These are phyloP conservation scores for Colletotrichum brevisporum DNA, from an alignment of 2,329 filamentous ascomycete species.

Conservation along the genomic window DNA sequence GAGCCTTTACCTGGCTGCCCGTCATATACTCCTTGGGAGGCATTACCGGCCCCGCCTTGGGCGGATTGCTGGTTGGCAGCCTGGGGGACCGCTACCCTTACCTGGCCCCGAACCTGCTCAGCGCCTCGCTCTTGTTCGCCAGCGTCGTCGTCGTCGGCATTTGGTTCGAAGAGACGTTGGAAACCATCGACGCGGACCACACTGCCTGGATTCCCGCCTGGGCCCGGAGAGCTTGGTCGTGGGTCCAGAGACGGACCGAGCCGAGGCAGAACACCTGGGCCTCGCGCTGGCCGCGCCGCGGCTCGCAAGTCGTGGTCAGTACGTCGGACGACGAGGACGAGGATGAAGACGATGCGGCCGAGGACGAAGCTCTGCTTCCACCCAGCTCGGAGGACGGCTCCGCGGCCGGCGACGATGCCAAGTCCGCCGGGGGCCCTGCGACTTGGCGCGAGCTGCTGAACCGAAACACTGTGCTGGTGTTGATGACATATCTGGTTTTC, in stretches of 20 bases:
- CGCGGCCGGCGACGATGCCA: conserved; percentile 63
- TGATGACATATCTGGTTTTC: conserved; percentile 91
- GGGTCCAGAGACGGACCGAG: conserved; percentile 45
- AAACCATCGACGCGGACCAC: conserved; percentile 57
- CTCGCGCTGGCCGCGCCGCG: conserved; percentile 53
- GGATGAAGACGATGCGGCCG: conserved; percentile 30
- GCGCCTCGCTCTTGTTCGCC: conserved; percentile 78
- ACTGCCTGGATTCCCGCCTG: conserved; percentile 51
- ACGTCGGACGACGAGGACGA: conserved; percentile 46
- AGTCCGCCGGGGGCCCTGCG: conserved; percentile 66
- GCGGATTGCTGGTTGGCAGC: conserved; percentile 82
- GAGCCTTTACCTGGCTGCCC: conserved; percentile 93
- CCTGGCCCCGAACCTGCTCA: conserved; percentile 85
- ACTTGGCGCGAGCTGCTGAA: conserved; percentile 76
- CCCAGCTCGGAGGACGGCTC: conserved; percentile 56
- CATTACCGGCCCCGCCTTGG: conserved; percentile 93
- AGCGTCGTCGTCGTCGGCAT: conserved; percentile 82
- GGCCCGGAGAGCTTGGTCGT: conserved; percentile 49
- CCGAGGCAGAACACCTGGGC: conserved; percentile 53
- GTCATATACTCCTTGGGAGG: conserved; percentile 96
- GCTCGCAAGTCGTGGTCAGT: conserved; percentile 38
- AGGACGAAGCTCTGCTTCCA: conserved; percentile 44
- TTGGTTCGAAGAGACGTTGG: conserved; percentile 89
- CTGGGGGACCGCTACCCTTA: conserved; percentile 80
- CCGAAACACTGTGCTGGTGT: conserved; percentile 83